A percentile compares a stretch with the other conserved stretches of the same genome.
Conservation (phyloP, 805 yeast species). For the Suhomyces emberorum region DNA sequence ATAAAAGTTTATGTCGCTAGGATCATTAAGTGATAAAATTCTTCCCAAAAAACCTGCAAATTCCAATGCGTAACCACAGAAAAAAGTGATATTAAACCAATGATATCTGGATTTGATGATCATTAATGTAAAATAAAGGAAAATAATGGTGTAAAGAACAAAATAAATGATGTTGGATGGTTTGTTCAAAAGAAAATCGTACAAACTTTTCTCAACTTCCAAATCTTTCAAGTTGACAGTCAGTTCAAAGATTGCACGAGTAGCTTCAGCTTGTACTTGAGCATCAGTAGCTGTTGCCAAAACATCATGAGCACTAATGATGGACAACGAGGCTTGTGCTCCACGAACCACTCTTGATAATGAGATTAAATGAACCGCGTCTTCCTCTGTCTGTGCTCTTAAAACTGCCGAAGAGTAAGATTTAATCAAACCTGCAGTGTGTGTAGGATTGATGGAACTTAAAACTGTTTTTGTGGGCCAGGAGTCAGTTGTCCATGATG, state of each 20-base stretch:
- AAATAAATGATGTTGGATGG: conserved; percentile 34
- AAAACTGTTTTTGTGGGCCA: conserved; percentile 29
- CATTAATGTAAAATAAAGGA: conserved; percentile 26
- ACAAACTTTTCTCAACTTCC: conserved; percentile 27
- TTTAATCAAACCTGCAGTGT: conserved; percentile 18
- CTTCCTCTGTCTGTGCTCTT: conserved; percentile 20
- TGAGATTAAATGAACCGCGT: conserved; percentile 13
- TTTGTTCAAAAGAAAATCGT: conserved; percentile 19
- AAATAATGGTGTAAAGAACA: conserved; percentile 23
- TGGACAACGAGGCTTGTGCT: conserved; percentile 34
- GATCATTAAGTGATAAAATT: conserved; percentile 26
- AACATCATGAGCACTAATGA: conserved; percentile 33
- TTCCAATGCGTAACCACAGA: conserved; percentile 35
- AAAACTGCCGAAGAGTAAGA: conserved; percentile 17
- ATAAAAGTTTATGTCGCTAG: conserved; percentile 18
- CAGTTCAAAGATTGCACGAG: conserved; percentile 30
- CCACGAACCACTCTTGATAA: conserved; percentile 28
- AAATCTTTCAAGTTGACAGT: conserved; percentile 31
- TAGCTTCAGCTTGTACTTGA: conserved; percentile 24
- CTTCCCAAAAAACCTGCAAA: conserved; percentile 39
- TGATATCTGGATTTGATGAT: conserved; percentile 30
- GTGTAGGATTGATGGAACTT: conserved; percentile 22
- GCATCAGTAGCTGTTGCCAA: conserved; percentile 38
- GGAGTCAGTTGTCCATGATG: conserved; percentile 23
- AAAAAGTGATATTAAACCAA: conserved; percentile 39